These are phyloP conservation scores for Yamadazyma buinensis DNA, from an alignment of 1,139 yeast genomes.

Conservation along the genomic window DNA sequence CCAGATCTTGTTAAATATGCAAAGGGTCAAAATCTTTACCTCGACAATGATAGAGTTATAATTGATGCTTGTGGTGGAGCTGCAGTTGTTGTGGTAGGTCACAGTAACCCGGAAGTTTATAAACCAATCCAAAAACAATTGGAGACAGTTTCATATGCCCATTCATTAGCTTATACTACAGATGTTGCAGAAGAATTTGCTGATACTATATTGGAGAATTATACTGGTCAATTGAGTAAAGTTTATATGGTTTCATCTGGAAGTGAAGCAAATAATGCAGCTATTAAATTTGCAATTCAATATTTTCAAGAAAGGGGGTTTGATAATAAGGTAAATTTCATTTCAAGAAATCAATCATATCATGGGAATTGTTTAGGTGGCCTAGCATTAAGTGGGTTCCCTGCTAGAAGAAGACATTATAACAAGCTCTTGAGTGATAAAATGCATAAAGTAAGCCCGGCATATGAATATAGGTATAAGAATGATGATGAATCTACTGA, in stretches of 20 bases:
- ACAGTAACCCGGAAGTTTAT: conserved; percentile 47
- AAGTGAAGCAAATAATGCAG: conserved; percentile 57
- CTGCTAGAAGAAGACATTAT: conserved; percentile 33
- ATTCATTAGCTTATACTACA: conserved; percentile 37
- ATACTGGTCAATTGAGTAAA: conserved; percentile 46
- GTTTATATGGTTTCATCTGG: conserved; percentile 56
- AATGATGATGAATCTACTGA: conserved; percentile 36
- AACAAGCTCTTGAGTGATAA: conserved; percentile 37
- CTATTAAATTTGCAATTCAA: conserved; percentile 50
- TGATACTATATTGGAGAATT: conserved; percentile 33
- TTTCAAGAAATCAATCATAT: conserved; percentile 49
- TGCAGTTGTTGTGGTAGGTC: conserved; percentile 57
- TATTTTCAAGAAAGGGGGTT: conserved; percentile 48
- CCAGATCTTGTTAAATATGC: too few relatives aligned
- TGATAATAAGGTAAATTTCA: conserved; percentile 41
- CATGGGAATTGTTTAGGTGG: conserved; percentile 58
- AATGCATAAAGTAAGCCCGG: conserved; percentile 41
- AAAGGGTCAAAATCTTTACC: too few relatives aligned
- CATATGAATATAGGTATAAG: conserved; percentile 47
- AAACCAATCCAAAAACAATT: conserved; percentile 46
- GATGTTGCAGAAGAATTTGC: conserved; percentile 45
- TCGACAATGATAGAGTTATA: too few relatives aligned
- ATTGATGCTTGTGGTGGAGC: conserved; percentile 64
- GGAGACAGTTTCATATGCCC: conserved; percentile 37
- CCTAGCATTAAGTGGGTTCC: conserved; percentile 42